Percentiles rank a stretch among this genome's conserved stretches.
phyloP scores from a whole-genome alignment of 1,139 yeast genomes.

The Candida freyschussii region DNA sequence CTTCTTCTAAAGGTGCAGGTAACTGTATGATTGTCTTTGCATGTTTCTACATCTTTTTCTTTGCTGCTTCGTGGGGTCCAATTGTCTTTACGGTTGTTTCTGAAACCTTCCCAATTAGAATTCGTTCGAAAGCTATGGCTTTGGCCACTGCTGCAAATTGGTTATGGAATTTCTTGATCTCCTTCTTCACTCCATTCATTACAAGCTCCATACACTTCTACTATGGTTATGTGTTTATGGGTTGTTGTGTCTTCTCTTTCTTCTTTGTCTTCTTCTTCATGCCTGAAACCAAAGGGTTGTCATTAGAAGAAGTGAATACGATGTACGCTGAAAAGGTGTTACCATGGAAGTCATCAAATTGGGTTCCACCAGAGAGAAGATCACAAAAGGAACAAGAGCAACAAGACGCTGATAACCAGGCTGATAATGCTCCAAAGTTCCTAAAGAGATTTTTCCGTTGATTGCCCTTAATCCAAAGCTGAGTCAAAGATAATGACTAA shows the following conservation, averaged over 20 bases:
- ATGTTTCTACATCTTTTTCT: conserved; percentile 66
- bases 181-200: conserved; percentile 65
- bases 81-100: conserved; percentile 71
- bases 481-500: too few species aligned
- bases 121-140: conserved; percentile 71
- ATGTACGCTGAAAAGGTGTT: conserved; percentile 38
- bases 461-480: too few species aligned
- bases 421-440: too few species aligned
- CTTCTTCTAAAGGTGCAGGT: conserved; percentile 38
- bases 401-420: too few species aligned
- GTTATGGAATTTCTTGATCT: conserved; percentile 71
- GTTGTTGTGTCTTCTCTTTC: conserved; percentile 34
- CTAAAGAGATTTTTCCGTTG: too few species aligned
- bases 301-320: conserved; percentile 62
- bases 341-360: conserved; percentile 49
- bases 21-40: conserved; percentile 61
- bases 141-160: conserved; percentile 73
- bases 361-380: too few species aligned
- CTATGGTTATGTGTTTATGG: too few species aligned
- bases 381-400: too few species aligned
- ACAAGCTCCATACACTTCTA: conserved; percentile 67
- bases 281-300: conserved; percentile 61
- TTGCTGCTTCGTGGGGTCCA: conserved; percentile 81
- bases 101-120: conserved; percentile 65
- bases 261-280: conserved; percentile 53